A percentile compares a stretch with the other conserved stretches of the same genome.
phyloP scores from a whole-genome alignment of 2,329 filamentous ascomycete species.

The Lachnellula cervina region DNA sequence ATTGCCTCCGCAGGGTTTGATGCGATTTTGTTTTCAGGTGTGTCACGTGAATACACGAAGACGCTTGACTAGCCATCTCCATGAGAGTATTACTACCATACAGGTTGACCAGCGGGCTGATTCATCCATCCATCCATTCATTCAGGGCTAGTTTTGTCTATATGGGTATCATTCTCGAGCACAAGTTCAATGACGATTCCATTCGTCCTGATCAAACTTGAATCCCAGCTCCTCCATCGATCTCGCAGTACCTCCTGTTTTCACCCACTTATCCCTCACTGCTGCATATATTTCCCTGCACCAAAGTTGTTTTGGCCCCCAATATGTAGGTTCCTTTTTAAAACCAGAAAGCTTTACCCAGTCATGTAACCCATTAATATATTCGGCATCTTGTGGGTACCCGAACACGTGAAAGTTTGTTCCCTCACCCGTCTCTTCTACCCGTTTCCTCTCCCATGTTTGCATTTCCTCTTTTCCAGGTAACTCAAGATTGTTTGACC shows the following conservation, averaged over 20 bases:
- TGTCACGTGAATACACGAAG: too few relatives aligned
- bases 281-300: constrained; percentile 61
- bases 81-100: too few relatives aligned
- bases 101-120: too few relatives aligned
- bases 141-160: too few relatives aligned
- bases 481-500: constrained; percentile 64
- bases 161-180: too few relatives aligned
- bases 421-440: constrained; percentile 38
- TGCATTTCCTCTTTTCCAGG: constrained; percentile 62
- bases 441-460: constrained; percentile 55
- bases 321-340: constrained; percentile 66
- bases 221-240: constrained; percentile 70
- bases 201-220: constrained; percentile 35
- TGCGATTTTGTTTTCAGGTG: too few relatives aligned
- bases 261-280: constrained; percentile 68
- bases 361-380: constrained; percentile 64
- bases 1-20: too few relatives aligned
- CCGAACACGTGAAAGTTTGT: constrained; percentile 46
- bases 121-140: too few relatives aligned
- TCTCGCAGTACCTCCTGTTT: constrained; percentile 58
- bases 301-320: constrained; percentile 70
- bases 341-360: constrained; percentile 48
- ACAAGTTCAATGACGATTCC: not conserved
- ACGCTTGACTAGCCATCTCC: too few relatives aligned
- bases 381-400: constrained; percentile 58